Base-by-base conservation (phyloP, 1,284 basidiomycete species). In the Taiwanofungus camphoratus region DNA sequence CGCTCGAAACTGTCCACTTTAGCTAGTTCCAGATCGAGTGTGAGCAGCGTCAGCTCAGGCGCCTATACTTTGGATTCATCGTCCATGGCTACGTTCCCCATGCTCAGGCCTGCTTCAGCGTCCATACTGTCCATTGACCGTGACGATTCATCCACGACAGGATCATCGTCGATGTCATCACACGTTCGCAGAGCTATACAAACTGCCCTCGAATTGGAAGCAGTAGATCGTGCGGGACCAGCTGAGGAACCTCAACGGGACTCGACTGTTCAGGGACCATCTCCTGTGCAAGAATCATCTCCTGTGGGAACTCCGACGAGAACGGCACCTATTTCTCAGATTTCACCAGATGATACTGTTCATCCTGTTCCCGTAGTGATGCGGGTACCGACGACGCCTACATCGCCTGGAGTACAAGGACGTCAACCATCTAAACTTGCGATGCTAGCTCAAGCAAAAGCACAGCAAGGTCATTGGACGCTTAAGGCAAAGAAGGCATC, bases 381-480 rank as follows among this genome's bases (percentile, higher is more conserved):
- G 4, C 34, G 37, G 9, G 18, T n/a, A n/a, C n/a, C n/a, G n/a
- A n/a, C n/a, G n/a, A n/a, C 31, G 4, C 23, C 37, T 6, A 34
- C 16, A n/a, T 41, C 39, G 21, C 44, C 30, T 20, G 37, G 5
- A 18, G 13, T 18, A 23, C 37, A 5, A 23, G 44, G 24, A 29
- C 46, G 55, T 4, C 72, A 64, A 5, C 67, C 76, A 42, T 87
- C 85, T 11, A 89, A 89, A 58, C 68, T 89, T 3, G 83, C 84
- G 3, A 68, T 79, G 44, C 68, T 87, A 5, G 79, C 80, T 1
- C 76, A 78, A 62, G 73, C 79, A 42, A 73, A 87, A 54, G 68
- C 72, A 32, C 58, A 66, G 41, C 55, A 59, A 41, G 52, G 54
- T 22, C 42, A 42, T 24, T 54, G 53, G 42, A 48, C 48, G 39